Evolutionary conservation across 75 land plant species (phyloP).

Genomic region (Cryptomeria japonica): DNA sequence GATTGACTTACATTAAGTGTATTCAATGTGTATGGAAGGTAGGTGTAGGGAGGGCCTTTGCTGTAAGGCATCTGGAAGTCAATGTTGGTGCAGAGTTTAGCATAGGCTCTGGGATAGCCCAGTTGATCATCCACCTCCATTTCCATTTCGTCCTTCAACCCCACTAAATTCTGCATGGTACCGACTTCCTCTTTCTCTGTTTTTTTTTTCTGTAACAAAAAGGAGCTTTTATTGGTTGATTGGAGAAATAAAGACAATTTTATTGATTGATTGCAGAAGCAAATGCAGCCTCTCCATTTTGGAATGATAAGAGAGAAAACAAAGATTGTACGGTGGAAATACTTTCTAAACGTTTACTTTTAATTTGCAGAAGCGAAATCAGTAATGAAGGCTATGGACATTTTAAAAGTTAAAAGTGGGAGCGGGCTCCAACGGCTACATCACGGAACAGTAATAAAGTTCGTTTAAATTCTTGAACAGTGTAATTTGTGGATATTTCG

Average conservation of each 20-base stretch:
- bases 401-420: neutral
- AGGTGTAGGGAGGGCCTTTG: constrained; percentile 79
- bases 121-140: constrained; percentile 54
- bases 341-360: neutral
- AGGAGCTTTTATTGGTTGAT: neutral
- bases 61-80: constrained; percentile 39
- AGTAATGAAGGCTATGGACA: neutral
- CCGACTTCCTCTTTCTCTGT: neutral
- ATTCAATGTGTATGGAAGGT: constrained; percentile 56
- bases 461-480: neutral
- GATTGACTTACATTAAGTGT: constrained; percentile 46
- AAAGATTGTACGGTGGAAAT: neutral
- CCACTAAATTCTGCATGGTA: neutral
- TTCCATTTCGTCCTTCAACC: constrained; percentile 60
- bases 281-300: neutral
- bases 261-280: neutral
- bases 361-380: neutral
- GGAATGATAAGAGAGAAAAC: neutral
- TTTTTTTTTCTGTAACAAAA: neutral
- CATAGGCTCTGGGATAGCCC: constrained; percentile 88
- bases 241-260: neutral
- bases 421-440: constrained; percentile 6
- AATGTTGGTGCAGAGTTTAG: constrained; percentile 61
- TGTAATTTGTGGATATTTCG: neutral
- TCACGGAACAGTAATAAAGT: neutral